phyloP scores from a whole-genome alignment of 371 early-diverging fungal genomes.

The Phascolomyces articulosus region DNA sequence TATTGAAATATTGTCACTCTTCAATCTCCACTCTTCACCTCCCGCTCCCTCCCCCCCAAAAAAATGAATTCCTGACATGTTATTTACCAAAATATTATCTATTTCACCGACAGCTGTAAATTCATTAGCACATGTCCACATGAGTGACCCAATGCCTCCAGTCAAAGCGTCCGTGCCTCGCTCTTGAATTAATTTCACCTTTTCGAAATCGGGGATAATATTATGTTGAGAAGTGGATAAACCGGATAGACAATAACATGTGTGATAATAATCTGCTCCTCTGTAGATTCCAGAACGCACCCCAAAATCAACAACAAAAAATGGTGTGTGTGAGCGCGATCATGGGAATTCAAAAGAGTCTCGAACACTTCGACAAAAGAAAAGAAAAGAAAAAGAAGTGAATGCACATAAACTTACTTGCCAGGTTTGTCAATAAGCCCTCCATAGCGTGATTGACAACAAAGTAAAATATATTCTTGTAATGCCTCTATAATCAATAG shows the following conservation, averaged over 20 bases:
- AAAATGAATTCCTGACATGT: neutral
- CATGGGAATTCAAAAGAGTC: neutral
- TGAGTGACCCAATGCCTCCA: constrained; percentile 37
- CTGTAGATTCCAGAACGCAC: constrained; percentile 29
- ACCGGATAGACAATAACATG: constrained; percentile 92
- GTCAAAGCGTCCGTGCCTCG: constrained; percentile 31
- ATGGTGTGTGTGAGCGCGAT: neutral
- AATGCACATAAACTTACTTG: constrained; percentile 51
- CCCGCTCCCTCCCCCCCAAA: no score
- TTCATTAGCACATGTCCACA: constrained; percentile 44
- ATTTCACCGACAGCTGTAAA: constrained; percentile 53
- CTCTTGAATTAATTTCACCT: constrained; percentile 18
- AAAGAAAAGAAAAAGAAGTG: neutral
- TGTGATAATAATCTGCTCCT: constrained; percentile 91
- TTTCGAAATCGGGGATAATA: constrained; percentile 29
- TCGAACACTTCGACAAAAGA: no score
- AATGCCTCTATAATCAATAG: constrained; percentile 61
- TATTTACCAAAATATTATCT: constrained; percentile 55
- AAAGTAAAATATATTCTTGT: constrained; percentile 85
- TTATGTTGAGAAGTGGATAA: constrained; percentile 71
- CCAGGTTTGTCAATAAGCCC: constrained; percentile 94
- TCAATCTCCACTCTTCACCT: no score
- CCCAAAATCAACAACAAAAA: neutral
- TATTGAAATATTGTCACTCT: no score
- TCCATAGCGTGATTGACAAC: constrained; percentile 83